These are phyloP conservation scores for Aspergillus nidulans DNA, from an alignment of 495 filamentous ascomycete species.

Conservation along the genomic window DNA sequence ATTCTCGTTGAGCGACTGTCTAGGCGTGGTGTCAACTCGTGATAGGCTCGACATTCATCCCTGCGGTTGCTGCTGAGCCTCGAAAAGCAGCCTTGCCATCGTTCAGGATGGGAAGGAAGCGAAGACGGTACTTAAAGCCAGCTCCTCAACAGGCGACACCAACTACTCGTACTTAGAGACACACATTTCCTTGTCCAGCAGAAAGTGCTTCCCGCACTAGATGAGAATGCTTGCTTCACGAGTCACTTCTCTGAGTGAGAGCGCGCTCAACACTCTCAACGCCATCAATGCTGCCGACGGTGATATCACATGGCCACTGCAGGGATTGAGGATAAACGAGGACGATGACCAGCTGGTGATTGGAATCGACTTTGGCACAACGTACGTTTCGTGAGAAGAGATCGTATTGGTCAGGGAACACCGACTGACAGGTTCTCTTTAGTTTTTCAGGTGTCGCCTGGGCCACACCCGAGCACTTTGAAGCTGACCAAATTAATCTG, in stretches of 20 bases:
- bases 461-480: slow-evolving; percentile 5
- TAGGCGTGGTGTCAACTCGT: background rate
- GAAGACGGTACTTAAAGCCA: background rate
- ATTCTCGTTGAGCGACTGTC: no score
- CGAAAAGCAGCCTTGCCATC: background rate
- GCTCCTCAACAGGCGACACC: background rate
- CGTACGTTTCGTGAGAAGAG: background rate
- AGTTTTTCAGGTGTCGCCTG: slow-evolving; percentile 8
- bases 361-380: slow-evolving; percentile 6
- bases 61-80: background rate
- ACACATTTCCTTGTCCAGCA: background rate
- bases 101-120: background rate
- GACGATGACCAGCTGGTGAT: slow-evolving; percentile 3
- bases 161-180: background rate
- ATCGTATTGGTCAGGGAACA: no score
- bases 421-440: background rate
- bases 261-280: background rate
- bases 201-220: no score
- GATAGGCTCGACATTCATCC: background rate
- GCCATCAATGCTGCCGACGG: background rate
- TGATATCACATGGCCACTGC: background rate
- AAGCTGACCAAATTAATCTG: slow-evolving; percentile 3
- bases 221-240: background rate
- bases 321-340: background rate
- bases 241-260: background rate